Base-by-base conservation (phyloP, 2,329 filamentous ascomycete genomes). In the Ascochyta fabae region DNA sequence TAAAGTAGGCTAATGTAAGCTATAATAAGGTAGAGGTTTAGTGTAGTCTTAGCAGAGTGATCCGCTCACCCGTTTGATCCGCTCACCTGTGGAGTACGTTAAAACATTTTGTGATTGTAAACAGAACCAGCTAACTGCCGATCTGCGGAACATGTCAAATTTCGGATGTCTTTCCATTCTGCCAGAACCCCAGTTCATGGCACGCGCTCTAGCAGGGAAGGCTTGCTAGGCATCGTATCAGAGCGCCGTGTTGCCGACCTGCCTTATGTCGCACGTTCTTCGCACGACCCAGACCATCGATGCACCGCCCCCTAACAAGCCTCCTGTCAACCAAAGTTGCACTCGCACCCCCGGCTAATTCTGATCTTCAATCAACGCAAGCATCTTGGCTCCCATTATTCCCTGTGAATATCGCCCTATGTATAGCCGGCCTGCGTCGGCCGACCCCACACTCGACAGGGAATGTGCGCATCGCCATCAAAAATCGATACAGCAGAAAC, bases 161-260 rank as follows among this genome's bases (percentile, higher is more conserved):
- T 44, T 40, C 51, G 45, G 39, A 16, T 7, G 23, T 10, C n/a
- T 13, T 39, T 22, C 6, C 24, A 8, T 31, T 16, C 24, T 5
- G 19, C 31, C 38, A 38, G 2, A 19, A 45, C 44, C 52, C 46
- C 35, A 22, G 46, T 49, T 23, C 29, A 29, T 41, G 27, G 13
- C n/a, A 49, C 6, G 4, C 3, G n/a, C 45, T 41, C 27, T 9
- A 49, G 49, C 2, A 10, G 46, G 52, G 19, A 42, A 27, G 12
- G 52, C 24, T 22, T 1, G 26, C 31, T 31, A 8, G 29, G 27
- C 52, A 35, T 27, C 27, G 52, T 55, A 50, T 56, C 53, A 56
- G 41, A 15, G 19, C 19, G 19, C 19, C 19, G 19, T 19, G 19
- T 19, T 19, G 19, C 19, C 19, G 19, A 19, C 19, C 19, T 19